Evolutionary conservation across 2,329 filamentous ascomycete species (phyloP), one percentile per base, ranked within the genome.

Genomic region (Paramyrothecium sp.): DNA sequence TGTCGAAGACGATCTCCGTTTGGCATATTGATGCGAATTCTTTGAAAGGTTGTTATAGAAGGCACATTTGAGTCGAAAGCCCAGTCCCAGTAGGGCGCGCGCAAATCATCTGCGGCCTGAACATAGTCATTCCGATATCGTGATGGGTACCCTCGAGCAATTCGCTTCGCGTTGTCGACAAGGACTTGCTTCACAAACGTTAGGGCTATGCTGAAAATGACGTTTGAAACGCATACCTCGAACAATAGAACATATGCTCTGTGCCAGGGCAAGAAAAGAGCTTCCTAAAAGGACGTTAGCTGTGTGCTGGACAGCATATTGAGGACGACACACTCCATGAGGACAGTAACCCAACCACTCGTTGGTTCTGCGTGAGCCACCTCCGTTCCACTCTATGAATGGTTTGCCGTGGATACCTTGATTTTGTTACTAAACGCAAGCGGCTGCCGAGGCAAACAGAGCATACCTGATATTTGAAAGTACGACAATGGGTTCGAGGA

Each of bases 1-100:
- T 59, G 30, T 48, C 57, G 60, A 20, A 75, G 53, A 17, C 58
- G 59, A 41, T 64, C 61, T 53, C 74, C 74, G 21, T 70, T 65
- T 3, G 80, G 76, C 19, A 78, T 70, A n/a, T 73, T 74, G 57
- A 82, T 68, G 5, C 56, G 71, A 52, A 78, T 65, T 12, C 67
- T 75, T 46, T 67, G 61, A 23, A 67, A 64, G 2, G 67, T 67
- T 2, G 70, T 75, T n/a, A 75, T 73, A 0, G 65, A 61, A 3
- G 83, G 82, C 3, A 85, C 71, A n/a, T 61, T 58, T 3, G 73
- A 60, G 34, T 78, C 65, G 3, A 61, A 58, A 2, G 75, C 81
- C 82, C 81, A 85, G 68, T 85, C 82, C 82, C 82, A 85, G 68
- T 73, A 84, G 2, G 82, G 81, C 13, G 76, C 67, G 33, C 81